These are phyloP conservation scores for Aethionema arabicum DNA, from an alignment of 345 rosid species.

Conservation along the genomic window DNA sequence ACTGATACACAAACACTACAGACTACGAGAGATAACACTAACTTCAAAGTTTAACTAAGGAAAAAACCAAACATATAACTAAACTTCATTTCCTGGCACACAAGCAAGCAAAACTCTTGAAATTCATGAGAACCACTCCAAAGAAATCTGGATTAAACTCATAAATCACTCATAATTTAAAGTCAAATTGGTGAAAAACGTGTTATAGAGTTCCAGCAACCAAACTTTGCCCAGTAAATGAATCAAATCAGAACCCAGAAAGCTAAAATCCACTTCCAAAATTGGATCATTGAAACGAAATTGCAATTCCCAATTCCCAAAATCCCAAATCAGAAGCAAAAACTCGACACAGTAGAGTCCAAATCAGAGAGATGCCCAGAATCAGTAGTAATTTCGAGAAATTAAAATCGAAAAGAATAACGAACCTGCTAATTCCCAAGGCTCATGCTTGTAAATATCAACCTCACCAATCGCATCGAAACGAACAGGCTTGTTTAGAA, in stretches of 20 bases:
- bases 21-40: too few relatives aligned
- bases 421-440: conserved; percentile 80
- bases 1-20: too few relatives aligned
- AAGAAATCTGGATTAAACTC: conserved; percentile 1
- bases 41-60: too few relatives aligned
- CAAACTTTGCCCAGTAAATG: background rate
- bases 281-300: conserved; percentile 8
- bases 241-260: conserved; percentile 5
- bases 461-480: conserved; percentile 74
- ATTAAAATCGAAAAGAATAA: background rate
- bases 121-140: background rate
- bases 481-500: conserved; percentile 60
- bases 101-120: conserved; percentile 31
- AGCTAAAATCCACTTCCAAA: background rate
- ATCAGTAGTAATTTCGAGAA: background rate
- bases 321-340: conserved; percentile 24
- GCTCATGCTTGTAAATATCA: conserved; percentile 88
- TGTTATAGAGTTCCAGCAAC: conserved; percentile 13
- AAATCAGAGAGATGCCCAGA: conserved; percentile 3
- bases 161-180: background rate
- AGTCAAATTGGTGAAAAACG: conserved; percentile 6
- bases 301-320: background rate
- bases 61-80: background rate
- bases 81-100: conserved; percentile 31
- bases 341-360: conserved; percentile 2